Conservation (phyloP, 305 asterid species). For the Withania somnifera region DNA sequence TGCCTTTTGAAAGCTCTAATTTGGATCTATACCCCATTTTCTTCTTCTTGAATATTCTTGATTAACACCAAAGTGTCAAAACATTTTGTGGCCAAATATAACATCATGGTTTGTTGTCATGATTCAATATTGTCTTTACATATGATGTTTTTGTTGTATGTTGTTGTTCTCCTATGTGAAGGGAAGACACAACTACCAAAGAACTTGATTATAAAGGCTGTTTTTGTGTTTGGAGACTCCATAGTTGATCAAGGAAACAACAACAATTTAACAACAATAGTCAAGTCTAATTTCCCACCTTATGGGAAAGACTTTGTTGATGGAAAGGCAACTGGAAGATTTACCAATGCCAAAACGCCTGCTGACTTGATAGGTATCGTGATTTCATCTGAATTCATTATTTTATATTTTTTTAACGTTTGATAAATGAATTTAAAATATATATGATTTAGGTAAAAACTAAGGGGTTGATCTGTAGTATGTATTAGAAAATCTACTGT, state of each 20-base stretch:
- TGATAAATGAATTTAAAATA: too few relatives aligned
- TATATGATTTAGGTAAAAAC: too few relatives aligned
- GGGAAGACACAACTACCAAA: constrained; percentile 26
- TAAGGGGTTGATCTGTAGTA: too few relatives aligned
- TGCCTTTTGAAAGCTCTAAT: not conserved
- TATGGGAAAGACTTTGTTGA: constrained; percentile 55
- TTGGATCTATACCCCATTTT: not conserved
- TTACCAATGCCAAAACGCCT: constrained; percentile 56
- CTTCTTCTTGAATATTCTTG: not conserved
- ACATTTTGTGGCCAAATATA: not conserved
- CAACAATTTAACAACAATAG: constrained; percentile 27
- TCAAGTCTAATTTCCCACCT: constrained; percentile 43
- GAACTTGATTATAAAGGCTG: constrained; percentile 36
- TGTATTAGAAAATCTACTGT: too few relatives aligned
- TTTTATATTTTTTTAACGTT: too few relatives aligned
- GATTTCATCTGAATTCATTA: too few relatives aligned
- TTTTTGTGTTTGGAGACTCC: constrained; percentile 60
- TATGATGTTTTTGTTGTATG: not conserved
- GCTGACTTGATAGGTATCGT: constrained; percentile 57
- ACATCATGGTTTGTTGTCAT: too few relatives aligned
- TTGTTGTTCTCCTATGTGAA: constrained; percentile 17
- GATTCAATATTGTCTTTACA: not conserved
- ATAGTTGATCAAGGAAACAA: constrained; percentile 71
- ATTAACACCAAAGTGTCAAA: not conserved
- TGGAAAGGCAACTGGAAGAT: constrained; percentile 62